These are phyloP conservation scores for Aspergillus nidulans DNA, from an alignment of 495 filamentous ascomycete genomes.

Conservation along the genomic window DNA sequence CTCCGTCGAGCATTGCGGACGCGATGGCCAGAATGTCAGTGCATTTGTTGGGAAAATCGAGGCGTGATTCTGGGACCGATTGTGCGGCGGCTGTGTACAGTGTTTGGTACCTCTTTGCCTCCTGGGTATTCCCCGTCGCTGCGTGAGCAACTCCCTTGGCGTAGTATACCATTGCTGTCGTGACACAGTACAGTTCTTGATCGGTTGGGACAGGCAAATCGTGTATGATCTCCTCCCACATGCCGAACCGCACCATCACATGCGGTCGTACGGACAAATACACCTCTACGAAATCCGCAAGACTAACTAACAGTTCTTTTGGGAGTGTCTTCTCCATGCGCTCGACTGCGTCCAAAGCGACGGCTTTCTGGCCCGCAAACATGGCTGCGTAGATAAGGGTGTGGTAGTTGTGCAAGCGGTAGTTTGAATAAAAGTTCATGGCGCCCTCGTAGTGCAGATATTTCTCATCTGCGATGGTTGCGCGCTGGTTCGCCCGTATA, in stretches of 20 bases:
- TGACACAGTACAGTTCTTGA: constrained; percentile 53
- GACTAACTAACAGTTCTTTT: constrained; percentile 55
- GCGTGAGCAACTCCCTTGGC: constrained; percentile 61
- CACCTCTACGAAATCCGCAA: constrained; percentile 68
- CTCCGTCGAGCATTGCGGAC: constrained; percentile 61
- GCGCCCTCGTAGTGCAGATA: constrained; percentile 48
- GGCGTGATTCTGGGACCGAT: constrained; percentile 48
- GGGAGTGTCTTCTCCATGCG: constrained; percentile 53
- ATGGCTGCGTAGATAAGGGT: constrained; percentile 68
- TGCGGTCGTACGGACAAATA: constrained; percentile 61
- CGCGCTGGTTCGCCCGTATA: constrained; percentile 56
- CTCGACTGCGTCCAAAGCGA: constrained; percentile 52
- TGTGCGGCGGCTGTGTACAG: constrained; percentile 44
- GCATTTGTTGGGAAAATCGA: constrained; percentile 61
- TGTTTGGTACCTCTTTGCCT: constrained; percentile 41
- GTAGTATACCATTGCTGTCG: constrained; percentile 60
- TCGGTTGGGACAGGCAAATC: constrained; percentile 46
- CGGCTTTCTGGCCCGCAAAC: constrained; percentile 55
- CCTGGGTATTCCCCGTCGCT: constrained; percentile 41
- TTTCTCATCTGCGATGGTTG: constrained; percentile 57
- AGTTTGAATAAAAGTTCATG: constrained; percentile 64
- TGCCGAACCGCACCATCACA: constrained; percentile 61
- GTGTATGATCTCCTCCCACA: constrained; percentile 54
- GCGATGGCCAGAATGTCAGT: constrained; percentile 56
- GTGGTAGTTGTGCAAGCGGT: constrained; percentile 62